phyloP scores from a whole-genome alignment of 148 eudicot species.

The Salicornia ramosissima region DNA sequence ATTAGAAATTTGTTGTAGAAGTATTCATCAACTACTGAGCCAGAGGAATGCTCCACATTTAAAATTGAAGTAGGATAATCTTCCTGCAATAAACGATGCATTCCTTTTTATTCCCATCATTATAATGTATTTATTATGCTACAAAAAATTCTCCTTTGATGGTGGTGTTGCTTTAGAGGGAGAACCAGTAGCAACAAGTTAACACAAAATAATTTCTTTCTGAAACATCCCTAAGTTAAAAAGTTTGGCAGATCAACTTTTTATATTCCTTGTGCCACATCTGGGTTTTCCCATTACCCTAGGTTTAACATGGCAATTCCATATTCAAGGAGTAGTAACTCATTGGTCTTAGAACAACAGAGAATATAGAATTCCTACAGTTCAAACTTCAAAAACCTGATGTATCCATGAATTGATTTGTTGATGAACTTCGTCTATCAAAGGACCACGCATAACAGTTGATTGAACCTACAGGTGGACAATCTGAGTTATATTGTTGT shows the following conservation, averaged over 20 bases:
- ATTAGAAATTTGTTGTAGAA: neutral
- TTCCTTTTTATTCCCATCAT: neutral
- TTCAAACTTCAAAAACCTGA: conserved; percentile 69
- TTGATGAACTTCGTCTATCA: conserved; percentile 91
- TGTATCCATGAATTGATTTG: conserved; percentile 72
- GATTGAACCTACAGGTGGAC: conserved; percentile 44
- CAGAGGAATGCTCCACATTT: neutral
- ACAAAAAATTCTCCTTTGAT: neutral
- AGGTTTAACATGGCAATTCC: neutral
- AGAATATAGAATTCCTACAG: neutral
- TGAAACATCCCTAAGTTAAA: neutral
- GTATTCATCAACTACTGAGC: neutral
- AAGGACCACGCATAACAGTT: conserved; percentile 68
- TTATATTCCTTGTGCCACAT: conserved; percentile 6
- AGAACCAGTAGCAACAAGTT: conserved; percentile 4
- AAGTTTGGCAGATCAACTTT: neutral
- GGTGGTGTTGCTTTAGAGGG: neutral
- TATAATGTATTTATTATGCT: neutral
- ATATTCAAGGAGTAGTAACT: conserved; percentile 4
- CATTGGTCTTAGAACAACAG: neutral
- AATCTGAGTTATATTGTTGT: conserved; percentile 3
- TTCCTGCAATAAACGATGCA: neutral
- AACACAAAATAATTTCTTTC: neutral
- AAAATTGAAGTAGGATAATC: neutral
- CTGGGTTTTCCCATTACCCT: neutral